Evolutionary conservation across 257 asterid genomes (phyloP).

Genomic region (Petunia axillaris): DNA sequence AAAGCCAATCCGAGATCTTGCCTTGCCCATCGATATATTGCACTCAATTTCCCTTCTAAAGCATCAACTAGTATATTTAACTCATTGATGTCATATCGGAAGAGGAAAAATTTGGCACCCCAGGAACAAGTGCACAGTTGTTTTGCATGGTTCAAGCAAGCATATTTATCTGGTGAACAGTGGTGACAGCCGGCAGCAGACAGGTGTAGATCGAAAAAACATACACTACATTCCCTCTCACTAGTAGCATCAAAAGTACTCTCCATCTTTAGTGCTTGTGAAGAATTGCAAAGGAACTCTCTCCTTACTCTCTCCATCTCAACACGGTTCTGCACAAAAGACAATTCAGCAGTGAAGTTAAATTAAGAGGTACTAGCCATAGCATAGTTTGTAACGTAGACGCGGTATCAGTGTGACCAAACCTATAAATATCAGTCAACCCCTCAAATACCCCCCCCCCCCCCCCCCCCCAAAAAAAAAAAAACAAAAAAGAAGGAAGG

Average conservation of each 20-base stretch:
- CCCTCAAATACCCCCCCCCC: not conserved
- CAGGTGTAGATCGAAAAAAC: conserved; percentile 91
- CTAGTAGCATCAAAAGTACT: conserved; percentile 84
- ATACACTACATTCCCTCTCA: conserved; percentile 95
- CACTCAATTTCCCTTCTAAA: conserved; percentile 95
- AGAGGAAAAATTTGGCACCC: conserved; percentile 93
- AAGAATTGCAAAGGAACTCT: conserved; percentile 78
- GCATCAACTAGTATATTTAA: conserved; percentile 90
- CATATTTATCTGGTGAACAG: conserved; percentile 93
- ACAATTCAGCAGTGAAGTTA: conserved; percentile 25
- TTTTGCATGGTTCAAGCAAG: conserved; percentile 96
- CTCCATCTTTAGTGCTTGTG: conserved; percentile 94
- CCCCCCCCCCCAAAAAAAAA: not conserved
- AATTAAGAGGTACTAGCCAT: not conserved
- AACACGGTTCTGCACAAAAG: conserved; percentile 69
- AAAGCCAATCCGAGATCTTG: conserved; percentile 91
- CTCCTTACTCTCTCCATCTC: conserved; percentile 78
- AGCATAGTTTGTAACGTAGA: conserved; percentile 4
- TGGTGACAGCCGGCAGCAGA: conserved; percentile 99
- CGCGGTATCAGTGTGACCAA: not conserved
- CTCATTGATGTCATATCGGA: conserved; percentile 81
- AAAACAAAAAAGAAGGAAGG: not conserved
- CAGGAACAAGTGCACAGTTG: conserved; percentile 92
- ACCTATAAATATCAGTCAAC: not conserved
- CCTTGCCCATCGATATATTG: conserved; percentile 97